Evolutionary conservation across 768 basidiomycete species (phyloP).

Genomic region (Tulasnella calospora): DNA sequence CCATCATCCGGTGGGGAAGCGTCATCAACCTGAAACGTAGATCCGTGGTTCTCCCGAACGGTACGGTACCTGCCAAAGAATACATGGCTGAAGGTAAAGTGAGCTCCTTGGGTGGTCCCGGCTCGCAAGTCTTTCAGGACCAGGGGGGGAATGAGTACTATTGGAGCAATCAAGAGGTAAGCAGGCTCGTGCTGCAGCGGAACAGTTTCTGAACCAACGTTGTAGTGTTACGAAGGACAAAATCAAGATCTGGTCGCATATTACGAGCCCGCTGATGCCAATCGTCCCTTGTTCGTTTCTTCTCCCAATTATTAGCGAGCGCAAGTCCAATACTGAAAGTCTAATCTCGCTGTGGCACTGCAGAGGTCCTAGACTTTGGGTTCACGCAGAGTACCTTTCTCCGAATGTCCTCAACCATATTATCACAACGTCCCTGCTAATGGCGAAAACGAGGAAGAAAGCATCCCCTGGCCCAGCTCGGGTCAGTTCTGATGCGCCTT

Average conservation of each 20-base stretch:
- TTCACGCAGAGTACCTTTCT: background rate
- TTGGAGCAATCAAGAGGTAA: background rate
- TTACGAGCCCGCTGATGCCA: background rate
- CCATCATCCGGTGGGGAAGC: background rate
- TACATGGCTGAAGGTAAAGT: background rate
- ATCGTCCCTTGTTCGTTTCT: background rate
- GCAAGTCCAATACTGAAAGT: background rate
- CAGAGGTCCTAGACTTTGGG: background rate
- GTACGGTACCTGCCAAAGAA: background rate
- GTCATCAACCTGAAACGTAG: background rate
- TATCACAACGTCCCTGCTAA: background rate
- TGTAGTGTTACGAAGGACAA: background rate
- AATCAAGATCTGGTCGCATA: background rate
- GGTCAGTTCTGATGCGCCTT: background rate
- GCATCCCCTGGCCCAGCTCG: background rate
- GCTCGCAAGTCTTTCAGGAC: background rate
- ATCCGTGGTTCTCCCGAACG: background rate
- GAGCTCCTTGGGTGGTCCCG: background rate
- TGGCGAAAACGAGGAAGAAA: background rate
- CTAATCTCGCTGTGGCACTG: background rate
- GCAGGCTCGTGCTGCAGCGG: background rate
- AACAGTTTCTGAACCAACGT: background rate
- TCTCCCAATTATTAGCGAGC: background rate
- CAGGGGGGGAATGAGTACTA: background rate
- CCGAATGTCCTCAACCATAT: background rate